These are phyloP conservation scores for Cryphonectria nitschkei DNA, from an alignment of 2,329 filamentous ascomycete species.

Conservation along the genomic window DNA sequence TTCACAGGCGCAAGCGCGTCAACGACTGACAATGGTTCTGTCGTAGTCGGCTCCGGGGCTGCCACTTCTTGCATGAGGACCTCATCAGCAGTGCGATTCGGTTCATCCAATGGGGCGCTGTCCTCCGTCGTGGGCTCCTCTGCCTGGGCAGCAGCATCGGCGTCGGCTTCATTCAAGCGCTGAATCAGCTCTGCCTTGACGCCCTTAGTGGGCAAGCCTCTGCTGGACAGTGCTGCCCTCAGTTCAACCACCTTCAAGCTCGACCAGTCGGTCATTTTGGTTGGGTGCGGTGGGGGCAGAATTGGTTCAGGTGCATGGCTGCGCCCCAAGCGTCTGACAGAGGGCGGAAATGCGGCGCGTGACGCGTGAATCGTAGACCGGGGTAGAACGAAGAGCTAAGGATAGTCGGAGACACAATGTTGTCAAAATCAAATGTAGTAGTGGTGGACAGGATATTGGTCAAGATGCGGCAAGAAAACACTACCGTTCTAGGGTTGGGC, in stretches of 20 bases:
- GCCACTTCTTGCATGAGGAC: slow-evolving; percentile 33
- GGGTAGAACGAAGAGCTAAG: background rate
- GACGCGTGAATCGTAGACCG: background rate
- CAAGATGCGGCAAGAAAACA: slow-evolving; percentile 15
- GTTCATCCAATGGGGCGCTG: slow-evolving; percentile 30
- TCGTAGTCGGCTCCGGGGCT: slow-evolving; percentile 20
- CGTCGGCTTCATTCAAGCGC: slow-evolving; percentile 56
- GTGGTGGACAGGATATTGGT: slow-evolving; percentile 5
- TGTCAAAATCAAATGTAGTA: background rate
- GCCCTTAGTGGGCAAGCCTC: slow-evolving; percentile 70
- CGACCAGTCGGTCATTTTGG: slow-evolving; percentile 55
- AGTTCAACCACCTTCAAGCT: slow-evolving; percentile 75
- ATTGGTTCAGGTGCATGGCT: slow-evolving; percentile 21
- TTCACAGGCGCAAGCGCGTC: slow-evolving; percentile 14
- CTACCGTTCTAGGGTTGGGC: slow-evolving; percentile 23
- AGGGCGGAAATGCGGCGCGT: background rate
- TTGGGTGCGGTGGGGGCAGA: slow-evolving; percentile 21
- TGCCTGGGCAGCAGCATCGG: slow-evolving; percentile 31
- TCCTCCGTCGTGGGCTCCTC: slow-evolving; percentile 25
- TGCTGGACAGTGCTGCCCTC: slow-evolving; percentile 72
- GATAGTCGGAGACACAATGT: background rate
- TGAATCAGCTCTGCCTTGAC: slow-evolving; percentile 74
- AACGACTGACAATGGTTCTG: slow-evolving; percentile 11
- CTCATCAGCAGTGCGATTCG: slow-evolving; percentile 13
- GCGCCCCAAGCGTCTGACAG: background rate